phyloP scores from a whole-genome alignment of 805 yeast genomes.

The Teunomyces stri region DNA sequence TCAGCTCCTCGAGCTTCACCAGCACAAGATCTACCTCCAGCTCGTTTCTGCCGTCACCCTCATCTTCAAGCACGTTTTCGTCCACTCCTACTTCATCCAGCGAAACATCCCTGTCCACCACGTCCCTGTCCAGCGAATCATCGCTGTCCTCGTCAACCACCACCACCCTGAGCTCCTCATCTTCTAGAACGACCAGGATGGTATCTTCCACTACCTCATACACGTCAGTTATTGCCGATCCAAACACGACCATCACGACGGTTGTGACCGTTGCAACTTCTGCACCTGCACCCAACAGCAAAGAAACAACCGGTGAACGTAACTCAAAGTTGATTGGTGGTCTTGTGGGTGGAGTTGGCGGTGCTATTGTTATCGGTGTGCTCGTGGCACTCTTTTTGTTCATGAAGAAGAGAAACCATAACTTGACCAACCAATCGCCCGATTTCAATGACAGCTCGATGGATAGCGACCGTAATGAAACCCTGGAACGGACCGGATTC shows the following conservation, averaged over 20 bases:
- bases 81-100: conserved; percentile 7
- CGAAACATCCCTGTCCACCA: neutral
- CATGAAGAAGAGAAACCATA: conserved; percentile 28
- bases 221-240: conserved; percentile 20
- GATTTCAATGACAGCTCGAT: conserved; percentile 38
- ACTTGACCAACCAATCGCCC: conserved; percentile 41
- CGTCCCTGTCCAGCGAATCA: neutral
- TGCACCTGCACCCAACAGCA: conserved; percentile 13
- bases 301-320: conserved; percentile 11
- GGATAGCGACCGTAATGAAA: conserved; percentile 17
- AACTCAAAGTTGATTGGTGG: conserved; percentile 44
- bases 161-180: conserved; percentile 10
- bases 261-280: conserved; percentile 38
- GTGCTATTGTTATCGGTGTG: conserved; percentile 39
- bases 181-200: neutral
- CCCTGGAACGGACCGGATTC: conserved; percentile 8
- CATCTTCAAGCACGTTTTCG: conserved; percentile 3
- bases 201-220: conserved; percentile 9
- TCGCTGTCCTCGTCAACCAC: conserved; percentile 1
- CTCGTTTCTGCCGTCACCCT: neutral
- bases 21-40: conserved; percentile 9
- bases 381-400: conserved; percentile 35
- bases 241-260: conserved; percentile 41
- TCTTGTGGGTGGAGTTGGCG: conserved; percentile 47
- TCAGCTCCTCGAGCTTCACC: conserved; percentile 13